A percentile compares a stretch with the other conserved stretches of the same genome.
These are phyloP conservation scores for Arthrinium phaeospermum DNA, from an alignment of 2,329 filamentous ascomycete species.

Conservation along the genomic window DNA sequence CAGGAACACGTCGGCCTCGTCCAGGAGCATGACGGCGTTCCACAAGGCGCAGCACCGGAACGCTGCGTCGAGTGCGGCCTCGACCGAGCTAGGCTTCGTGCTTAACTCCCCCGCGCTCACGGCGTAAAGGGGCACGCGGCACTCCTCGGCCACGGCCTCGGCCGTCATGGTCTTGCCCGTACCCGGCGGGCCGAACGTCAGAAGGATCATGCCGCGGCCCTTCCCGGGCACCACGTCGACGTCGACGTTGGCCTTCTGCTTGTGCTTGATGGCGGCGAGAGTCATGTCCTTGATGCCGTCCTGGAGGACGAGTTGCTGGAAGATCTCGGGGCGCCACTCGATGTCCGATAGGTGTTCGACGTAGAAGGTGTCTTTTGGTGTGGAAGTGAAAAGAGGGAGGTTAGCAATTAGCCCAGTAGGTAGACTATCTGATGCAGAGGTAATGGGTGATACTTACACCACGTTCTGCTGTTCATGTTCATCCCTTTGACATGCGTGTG, in stretches of 20 bases:
- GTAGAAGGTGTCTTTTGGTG: not conserved
- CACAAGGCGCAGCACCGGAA: not conserved
- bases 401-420: too few species aligned
- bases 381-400: too few species aligned
- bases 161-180: slow-evolving; percentile 47
- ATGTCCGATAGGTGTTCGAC: not conserved
- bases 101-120: slow-evolving; percentile 27
- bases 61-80: not conserved
- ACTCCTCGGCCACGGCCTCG: slow-evolving; percentile 43
- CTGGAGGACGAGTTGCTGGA: not conserved
- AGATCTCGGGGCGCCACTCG: not conserved
- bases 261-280: not conserved
- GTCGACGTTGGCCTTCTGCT: not conserved
- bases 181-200: slow-evolving; percentile 51
- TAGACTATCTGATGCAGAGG: too few species aligned
- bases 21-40: slow-evolving; percentile 3
- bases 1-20: slow-evolving; percentile 17
- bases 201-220: slow-evolving; percentile 47
- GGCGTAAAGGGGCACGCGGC: slow-evolving; percentile 39
- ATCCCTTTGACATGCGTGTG: not conserved
- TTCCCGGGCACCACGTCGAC: slow-evolving; percentile 23
- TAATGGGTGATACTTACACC: not conserved
- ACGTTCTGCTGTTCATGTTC: not conserved
- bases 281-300: not conserved
- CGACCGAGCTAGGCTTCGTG: not conserved